Conservation (phyloP, 495 filamentous ascomycete genomes). For the Trichoderma parareesei region DNA sequence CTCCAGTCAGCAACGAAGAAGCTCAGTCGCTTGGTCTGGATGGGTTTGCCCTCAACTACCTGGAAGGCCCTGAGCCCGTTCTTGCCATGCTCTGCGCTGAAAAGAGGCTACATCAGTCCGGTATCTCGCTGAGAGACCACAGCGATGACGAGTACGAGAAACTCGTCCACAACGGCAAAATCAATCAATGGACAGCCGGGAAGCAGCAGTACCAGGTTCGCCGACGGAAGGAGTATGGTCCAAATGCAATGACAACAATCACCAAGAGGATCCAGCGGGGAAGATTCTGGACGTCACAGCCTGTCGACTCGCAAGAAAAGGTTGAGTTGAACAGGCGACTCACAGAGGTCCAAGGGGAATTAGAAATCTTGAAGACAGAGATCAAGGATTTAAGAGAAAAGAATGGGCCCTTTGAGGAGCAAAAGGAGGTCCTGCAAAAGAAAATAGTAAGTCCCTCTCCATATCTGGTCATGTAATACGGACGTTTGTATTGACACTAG, state of each 20-base stretch:
- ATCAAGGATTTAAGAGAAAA: conserved; percentile 22
- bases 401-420: conserved; percentile 6
- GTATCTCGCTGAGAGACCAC: conserved; percentile 53
- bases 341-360: conserved; percentile 25
- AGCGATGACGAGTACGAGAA: conserved; percentile 52
- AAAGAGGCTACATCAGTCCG: conserved; percentile 55
- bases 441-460: conserved; percentile 25
- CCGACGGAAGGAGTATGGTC: conserved; percentile 67
- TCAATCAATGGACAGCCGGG: conserved; percentile 57
- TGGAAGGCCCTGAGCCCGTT: conserved; percentile 77
- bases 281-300: conserved; percentile 65
- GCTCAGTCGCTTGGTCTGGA: conserved; percentile 60
- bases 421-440: conserved; percentile 9
- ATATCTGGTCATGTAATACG: neutral
- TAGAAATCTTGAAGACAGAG: conserved; percentile 29
- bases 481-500: conserved; percentile 18
- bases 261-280: conserved; percentile 48
- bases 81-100: conserved; percentile 77
- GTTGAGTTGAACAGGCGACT: conserved; percentile 34
- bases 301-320: conserved; percentile 57
- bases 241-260: conserved; percentile 54
- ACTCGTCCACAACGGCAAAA: conserved; percentile 38
- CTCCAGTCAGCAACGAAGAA: conserved; percentile 48
- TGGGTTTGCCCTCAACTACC: conserved; percentile 64
- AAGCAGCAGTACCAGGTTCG: conserved; percentile 48